phyloP scores from a whole-genome alignment of 2,329 filamentous ascomycete genomes.

The Talaromyces atroroseus region DNA sequence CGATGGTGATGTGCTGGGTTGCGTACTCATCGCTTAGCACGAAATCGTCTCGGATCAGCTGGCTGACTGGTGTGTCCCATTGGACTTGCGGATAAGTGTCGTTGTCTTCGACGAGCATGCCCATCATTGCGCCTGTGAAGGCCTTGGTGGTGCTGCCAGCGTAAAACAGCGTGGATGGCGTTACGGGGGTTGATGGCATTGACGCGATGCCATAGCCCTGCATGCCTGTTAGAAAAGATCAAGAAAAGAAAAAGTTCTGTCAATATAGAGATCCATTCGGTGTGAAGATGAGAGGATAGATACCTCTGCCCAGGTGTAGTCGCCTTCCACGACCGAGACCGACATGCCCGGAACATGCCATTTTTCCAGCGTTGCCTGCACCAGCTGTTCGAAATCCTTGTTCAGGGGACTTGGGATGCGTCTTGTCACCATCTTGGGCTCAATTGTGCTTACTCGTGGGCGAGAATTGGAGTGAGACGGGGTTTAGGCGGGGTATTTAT shows the following conservation, averaged over 20 bases:
- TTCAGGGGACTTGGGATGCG: neutral
- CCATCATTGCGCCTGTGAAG: conserved; percentile 47
- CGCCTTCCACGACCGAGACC: conserved; percentile 11
- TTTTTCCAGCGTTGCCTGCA: conserved; percentile 3
- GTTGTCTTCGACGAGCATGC: conserved; percentile 32
- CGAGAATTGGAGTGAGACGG: no score
- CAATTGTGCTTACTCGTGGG: neutral
- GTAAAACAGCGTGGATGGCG: conserved; percentile 50
- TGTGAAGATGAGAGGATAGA: no score
- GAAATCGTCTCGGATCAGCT: conserved; percentile 30
- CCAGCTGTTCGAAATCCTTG: conserved; percentile 8
- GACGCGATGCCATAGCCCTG: conserved; percentile 12
- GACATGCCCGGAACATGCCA: conserved; percentile 14
- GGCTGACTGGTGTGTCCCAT: conserved; percentile 32
- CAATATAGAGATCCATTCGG: no score
- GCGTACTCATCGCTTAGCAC: conserved; percentile 20
- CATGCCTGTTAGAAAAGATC: neutral
- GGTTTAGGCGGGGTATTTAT: neutral
- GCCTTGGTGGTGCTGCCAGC: conserved; percentile 55
- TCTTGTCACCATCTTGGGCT: neutral
- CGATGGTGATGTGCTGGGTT: conserved; percentile 23
- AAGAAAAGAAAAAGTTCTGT: no score
- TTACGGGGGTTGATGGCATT: conserved; percentile 35
- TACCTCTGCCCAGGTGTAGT: conserved; percentile 13
- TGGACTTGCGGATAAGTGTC: conserved; percentile 23